Evolutionary conservation across 176 grass and related monocot species (phyloP).

Genomic region (Rhynchospora tenuis): DNA sequence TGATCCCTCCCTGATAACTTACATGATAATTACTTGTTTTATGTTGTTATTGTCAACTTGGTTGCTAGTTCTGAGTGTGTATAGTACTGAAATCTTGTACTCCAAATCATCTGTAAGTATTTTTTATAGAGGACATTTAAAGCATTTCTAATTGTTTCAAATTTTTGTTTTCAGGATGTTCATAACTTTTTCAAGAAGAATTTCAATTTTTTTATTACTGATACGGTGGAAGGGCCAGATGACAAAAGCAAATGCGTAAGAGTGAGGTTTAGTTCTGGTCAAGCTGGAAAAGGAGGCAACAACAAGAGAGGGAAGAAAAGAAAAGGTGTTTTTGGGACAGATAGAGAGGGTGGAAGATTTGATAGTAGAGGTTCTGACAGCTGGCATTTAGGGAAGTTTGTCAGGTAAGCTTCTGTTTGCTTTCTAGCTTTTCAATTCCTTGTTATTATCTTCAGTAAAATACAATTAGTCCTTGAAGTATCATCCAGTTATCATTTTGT

Average conservation of each 20-base stretch:
- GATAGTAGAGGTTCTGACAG: constrained; percentile 80
- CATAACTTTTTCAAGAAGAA: constrained; percentile 81
- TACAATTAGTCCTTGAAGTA: no score
- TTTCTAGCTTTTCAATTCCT: background rate
- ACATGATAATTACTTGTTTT: background rate
- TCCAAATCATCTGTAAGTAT: background rate
- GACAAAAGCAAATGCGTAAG: constrained; percentile 61
- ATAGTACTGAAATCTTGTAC: background rate
- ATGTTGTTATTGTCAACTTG: background rate
- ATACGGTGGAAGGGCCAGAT: constrained; percentile 72
- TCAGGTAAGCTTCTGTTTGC: constrained; percentile 46
- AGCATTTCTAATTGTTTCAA: background rate
- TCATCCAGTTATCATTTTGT: no score
- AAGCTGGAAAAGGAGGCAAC: constrained; percentile 40
- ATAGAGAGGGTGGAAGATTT: constrained; percentile 49
- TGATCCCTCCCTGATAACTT: no score
- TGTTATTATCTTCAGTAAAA: background rate
- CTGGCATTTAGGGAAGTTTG: constrained; percentile 79
- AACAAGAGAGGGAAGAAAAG: constrained; percentile 62
- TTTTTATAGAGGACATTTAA: background rate
- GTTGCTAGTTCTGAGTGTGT: background rate
- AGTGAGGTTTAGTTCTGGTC: constrained; percentile 47
- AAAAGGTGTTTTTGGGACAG: constrained; percentile 44
- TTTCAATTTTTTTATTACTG: constrained; percentile 86
- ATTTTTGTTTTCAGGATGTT: constrained; percentile 47